phyloP scores from a whole-genome alignment of 257 asterid genomes.

The Fraxinus quadrangulata region DNA sequence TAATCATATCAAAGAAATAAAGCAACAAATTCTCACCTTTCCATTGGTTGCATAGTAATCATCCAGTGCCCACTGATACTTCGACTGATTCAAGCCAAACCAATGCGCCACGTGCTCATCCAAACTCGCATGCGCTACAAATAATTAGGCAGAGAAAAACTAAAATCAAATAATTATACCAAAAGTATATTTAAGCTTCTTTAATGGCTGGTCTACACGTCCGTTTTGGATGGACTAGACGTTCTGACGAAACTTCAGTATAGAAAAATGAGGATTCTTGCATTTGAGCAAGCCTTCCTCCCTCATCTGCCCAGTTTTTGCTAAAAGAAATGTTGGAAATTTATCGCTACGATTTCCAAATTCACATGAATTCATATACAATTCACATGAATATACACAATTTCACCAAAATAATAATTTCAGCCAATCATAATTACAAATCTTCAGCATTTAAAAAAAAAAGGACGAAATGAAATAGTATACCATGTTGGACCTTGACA shows the following conservation, averaged over 20 bases:
- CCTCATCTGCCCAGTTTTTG: not conserved
- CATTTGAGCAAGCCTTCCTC: too few relatives aligned
- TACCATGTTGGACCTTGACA: slow-evolving; percentile 84
- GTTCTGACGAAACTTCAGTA: not conserved
- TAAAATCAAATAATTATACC: not conserved
- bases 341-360: not conserved
- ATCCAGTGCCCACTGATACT: slow-evolving; percentile 96
- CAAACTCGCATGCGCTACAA: slow-evolving; percentile 77
- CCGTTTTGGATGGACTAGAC: not conserved
- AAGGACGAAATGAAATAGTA: not conserved
- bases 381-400: not conserved
- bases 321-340: not conserved
- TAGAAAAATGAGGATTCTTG: not conserved
- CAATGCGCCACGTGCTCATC: slow-evolving; percentile 91
- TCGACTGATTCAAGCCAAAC: slow-evolving; percentile 95
- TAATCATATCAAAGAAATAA: not conserved
- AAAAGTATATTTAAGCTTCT: not conserved
- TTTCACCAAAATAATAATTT: not conserved
- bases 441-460: not conserved
- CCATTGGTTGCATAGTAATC: slow-evolving; percentile 70
- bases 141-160: not conserved
- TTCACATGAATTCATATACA: not conserved
- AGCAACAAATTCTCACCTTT: slow-evolving; percentile 41
- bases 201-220: not conserved
- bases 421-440: not conserved